Evolutionary conservation across 2,329 filamentous ascomycete species (phyloP), one percentile per base, ranked within the genome.

Genomic region (Ascochyta fabae): DNA sequence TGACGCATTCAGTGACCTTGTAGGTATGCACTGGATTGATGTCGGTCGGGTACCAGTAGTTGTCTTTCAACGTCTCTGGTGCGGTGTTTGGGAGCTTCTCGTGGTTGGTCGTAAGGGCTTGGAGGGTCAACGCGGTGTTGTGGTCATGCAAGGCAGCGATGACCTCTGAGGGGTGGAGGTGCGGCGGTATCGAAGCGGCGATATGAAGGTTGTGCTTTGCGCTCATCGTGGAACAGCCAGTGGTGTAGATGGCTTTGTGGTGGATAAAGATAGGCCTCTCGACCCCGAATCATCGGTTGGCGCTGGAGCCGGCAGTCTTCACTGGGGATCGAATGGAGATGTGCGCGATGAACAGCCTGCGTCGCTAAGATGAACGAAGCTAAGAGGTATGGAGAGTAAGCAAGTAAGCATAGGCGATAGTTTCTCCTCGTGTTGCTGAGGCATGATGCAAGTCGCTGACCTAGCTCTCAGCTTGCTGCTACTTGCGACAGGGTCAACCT

Each of bases 131-230:
- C 34, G 65, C 64, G 1, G 69, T 74, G 48, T 64, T 64, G 64
- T 75, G 72, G 56, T 75, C 64, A 55, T 75, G 72, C 12, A 75
- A 66, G 1, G 71, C 70, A 34, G 61, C 61, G 42, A 74, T 65
- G 29, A 74, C 56, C 41, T 61, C 61, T 41, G 39, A 41, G 7
- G 68, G 70, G 1, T 64, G 35, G 29, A 74, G 56, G 50, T 69
- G 62, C 3, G 64, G 15, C 10, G 72, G 72, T 34, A 75, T 70
- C 3, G 62, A 56, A 24, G 67, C 65, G 9, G 67, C 66, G 39
- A 67, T 67, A 59, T 73, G 71, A 26, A 74, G 65, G 48, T 70
- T 48, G 61, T 73, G 61, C 49, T 71, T 72, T 47, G 71, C 59
- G 63, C 63, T 64, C 66, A 69, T 67, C 3, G 19, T 35, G 35